Evolutionary conservation across 352 stramenopile genomes (phyloP).

Genomic region (Phytopythium aichiense): DNA sequence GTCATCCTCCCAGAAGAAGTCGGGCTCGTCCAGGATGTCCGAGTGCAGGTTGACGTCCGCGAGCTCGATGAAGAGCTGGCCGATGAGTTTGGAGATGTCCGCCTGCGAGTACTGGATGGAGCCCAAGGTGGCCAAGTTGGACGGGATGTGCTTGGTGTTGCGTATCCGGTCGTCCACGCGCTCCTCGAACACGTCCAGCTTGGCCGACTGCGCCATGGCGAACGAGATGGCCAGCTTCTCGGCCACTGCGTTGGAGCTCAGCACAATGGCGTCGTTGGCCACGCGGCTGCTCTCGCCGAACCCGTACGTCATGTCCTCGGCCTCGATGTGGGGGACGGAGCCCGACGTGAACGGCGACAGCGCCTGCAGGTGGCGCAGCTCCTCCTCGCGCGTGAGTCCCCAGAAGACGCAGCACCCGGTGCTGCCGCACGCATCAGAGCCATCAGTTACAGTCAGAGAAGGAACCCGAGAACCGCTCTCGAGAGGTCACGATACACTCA

Average conservation of each 20-base stretch:
- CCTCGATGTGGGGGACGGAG: constrained; percentile 43
- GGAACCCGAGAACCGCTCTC: too few species aligned
- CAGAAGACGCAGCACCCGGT: constrained; percentile 73
- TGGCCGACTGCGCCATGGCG: constrained; percentile 90
- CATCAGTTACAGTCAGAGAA: neutral
- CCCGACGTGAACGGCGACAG: constrained; percentile 45
- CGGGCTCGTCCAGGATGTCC: constrained; percentile 91
- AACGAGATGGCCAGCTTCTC: constrained; percentile 92
- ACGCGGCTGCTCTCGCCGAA: constrained; percentile 51
- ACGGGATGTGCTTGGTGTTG: constrained; percentile 84
- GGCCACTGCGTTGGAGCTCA: constrained; percentile 57
- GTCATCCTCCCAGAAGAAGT: constrained; percentile 93
- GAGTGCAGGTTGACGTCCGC: constrained; percentile 92
- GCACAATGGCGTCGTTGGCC: constrained; percentile 77
- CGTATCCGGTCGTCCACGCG: constrained; percentile 81
- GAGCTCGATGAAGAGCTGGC: constrained; percentile 84
- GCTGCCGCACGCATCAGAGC: constrained; percentile 16
- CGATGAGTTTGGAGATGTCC: constrained; percentile 91
- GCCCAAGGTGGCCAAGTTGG: constrained; percentile 76
- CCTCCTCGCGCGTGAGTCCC: constrained; percentile 57
- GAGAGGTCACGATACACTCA: constrained; percentile 12
- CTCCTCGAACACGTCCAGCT: constrained; percentile 91
- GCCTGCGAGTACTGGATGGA: constrained; percentile 88
- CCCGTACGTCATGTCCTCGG: constrained; percentile 60
- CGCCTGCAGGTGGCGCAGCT: constrained; percentile 40